Conservation (phyloP, 305 asterid genomes). For the Nicotiana rustica region DNA sequence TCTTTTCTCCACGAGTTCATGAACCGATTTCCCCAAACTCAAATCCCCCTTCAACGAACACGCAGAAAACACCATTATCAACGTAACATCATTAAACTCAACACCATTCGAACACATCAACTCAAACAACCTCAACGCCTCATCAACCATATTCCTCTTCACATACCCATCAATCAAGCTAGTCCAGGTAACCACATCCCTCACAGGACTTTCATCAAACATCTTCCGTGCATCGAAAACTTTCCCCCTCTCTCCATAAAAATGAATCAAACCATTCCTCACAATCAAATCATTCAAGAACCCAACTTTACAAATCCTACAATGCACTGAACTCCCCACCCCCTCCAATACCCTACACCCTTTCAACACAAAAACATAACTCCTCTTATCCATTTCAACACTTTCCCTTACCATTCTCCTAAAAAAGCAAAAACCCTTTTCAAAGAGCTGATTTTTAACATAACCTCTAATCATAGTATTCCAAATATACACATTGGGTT, state of each 20-base stretch:
- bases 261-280: conserved; percentile 71
- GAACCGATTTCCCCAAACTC: conserved; percentile 50
- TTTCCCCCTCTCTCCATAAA: conserved; percentile 56
- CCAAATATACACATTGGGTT: conserved; percentile 75
- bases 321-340: conserved; percentile 56
- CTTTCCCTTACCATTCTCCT: conserved; percentile 54
- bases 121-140: conserved; percentile 62
- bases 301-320: conserved; percentile 69
- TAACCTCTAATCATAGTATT: conserved; percentile 71
- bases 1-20: conserved; percentile 46
- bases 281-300: conserved; percentile 59
- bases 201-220: conserved; percentile 57
- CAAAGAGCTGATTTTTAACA: conserved; percentile 48
- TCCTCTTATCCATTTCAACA: conserved; percentile 56
- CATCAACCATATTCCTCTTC: conserved; percentile 57
- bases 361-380: conserved; percentile 54
- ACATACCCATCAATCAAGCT: conserved; percentile 68
- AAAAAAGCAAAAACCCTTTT: conserved; percentile 54
- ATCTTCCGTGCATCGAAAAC: conserved; percentile 46
- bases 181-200: conserved; percentile 84
- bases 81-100: conserved; percentile 72
- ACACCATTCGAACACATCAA: conserved; percentile 57
- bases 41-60: conserved; percentile 68
- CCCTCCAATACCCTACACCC: conserved; percentile 54
- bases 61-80: conserved; percentile 68